Evolutionary conservation across 2,329 filamentous ascomycete species (phyloP).

Genomic region (Colletotrichum gloeosporioides): DNA sequence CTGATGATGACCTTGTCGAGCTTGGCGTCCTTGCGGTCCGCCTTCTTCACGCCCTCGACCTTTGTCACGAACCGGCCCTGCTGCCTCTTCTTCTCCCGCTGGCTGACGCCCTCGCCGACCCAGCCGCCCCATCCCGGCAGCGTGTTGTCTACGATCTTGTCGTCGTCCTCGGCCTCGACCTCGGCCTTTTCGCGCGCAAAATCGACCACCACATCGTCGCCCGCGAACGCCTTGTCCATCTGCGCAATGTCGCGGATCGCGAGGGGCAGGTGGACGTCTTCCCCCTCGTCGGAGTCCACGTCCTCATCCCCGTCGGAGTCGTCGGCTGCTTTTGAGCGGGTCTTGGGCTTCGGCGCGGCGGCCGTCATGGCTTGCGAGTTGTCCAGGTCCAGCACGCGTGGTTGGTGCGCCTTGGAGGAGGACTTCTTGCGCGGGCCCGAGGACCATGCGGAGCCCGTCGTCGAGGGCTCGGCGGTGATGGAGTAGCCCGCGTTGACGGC

Average conservation of each 20-base stretch:
- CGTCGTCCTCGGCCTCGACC: conserved; percentile 76
- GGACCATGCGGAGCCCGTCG: conserved; percentile 48
- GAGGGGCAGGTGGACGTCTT: conserved; percentile 57
- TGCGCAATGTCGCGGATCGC: conserved; percentile 69
- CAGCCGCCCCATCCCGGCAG: conserved; percentile 94
- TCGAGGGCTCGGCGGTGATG: conserved; percentile 25
- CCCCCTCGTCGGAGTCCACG: conserved; percentile 41
- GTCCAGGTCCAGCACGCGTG: conserved; percentile 43
- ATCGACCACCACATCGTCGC: conserved; percentile 80
- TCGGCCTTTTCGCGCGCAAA: conserved; percentile 83
- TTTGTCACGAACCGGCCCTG: conserved; percentile 68
- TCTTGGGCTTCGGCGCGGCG: conserved; percentile 24
- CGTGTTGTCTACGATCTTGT: conserved; percentile 82
- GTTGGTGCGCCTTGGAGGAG: conserved; percentile 3
- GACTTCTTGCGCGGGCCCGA: conserved; percentile 40
- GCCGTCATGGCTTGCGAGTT: conserved; percentile 36
- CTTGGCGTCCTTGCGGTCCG: conserved; percentile 82
- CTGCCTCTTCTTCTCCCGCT: conserved; percentile 69
- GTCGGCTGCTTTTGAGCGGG: conserved; percentile 33
- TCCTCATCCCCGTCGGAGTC: conserved; percentile 35
- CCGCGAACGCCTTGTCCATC: conserved; percentile 85
- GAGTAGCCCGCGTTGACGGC: conserved; percentile 27
- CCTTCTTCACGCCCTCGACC: conserved; percentile 75
- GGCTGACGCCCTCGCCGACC: conserved; percentile 83
- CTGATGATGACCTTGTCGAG: conserved; percentile 88